Conservation (phyloP, 2,329 filamentous ascomycete genomes). For the Graphilbum sp. region DNA sequence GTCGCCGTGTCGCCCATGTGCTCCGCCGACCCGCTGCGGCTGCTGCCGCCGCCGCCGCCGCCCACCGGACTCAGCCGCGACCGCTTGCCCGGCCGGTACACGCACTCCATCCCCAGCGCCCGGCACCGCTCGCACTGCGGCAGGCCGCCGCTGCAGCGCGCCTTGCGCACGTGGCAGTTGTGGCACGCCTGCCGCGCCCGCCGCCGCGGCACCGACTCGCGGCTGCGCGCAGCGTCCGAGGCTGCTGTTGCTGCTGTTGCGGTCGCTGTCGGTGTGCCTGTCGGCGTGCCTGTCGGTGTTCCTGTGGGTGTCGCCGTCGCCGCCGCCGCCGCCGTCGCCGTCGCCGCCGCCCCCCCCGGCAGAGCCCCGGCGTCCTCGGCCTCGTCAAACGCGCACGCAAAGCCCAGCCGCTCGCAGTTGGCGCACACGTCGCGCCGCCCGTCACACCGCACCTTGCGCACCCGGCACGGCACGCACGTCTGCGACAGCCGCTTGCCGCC, state of each 20-base stretch:
- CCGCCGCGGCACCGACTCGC: constrained; percentile 30
- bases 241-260: constrained; percentile 12
- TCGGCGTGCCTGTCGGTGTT: too few species aligned
- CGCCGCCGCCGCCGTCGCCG: constrained; percentile 13
- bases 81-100: constrained; percentile 35
- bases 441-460: constrained; percentile 42
- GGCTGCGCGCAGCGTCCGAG: too few species aligned
- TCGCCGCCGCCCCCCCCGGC: too few species aligned
- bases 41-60: constrained; percentile 2
- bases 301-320: neutral
- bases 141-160: constrained; percentile 39
- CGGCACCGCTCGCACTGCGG: constrained; percentile 37
- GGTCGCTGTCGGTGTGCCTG: constrained; percentile 15
- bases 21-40: constrained; percentile 12
- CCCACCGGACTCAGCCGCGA: constrained; percentile 9
- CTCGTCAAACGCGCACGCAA: constrained; percentile 41
- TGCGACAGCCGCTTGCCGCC: constrained; percentile 13
- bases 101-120: constrained; percentile 35
- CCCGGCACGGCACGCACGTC: constrained; percentile 37
- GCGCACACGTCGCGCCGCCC: constrained; percentile 35
- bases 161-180: constrained; percentile 41
- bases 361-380: too few species aligned
- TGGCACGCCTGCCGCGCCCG: constrained; percentile 40
- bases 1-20: constrained; percentile 1
- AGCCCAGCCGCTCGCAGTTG: constrained; percentile 42